phyloP scores from a whole-genome alignment of 176 grass and related monocot genomes.

The Thalia dealbata region DNA sequence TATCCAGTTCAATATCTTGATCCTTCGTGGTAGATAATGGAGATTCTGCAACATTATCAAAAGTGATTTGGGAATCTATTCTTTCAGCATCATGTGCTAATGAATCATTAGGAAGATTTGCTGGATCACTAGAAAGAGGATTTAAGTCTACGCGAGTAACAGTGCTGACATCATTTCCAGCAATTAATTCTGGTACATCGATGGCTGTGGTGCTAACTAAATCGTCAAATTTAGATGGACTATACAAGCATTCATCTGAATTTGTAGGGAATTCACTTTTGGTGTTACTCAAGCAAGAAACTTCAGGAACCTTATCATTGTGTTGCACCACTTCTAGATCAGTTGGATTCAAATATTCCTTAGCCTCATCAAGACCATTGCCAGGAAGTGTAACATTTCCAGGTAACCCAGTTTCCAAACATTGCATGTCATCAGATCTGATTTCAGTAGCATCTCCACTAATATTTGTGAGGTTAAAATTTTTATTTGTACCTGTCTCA shows the following conservation, averaged over 20 bases:
- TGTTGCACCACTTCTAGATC: constrained; percentile 18
- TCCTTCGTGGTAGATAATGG: background rate
- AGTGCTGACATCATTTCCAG: background rate
- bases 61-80: constrained; percentile 22
- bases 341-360: constrained; percentile 4
- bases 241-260: background rate
- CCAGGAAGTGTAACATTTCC: constrained; percentile 1
- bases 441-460: constrained; percentile 4
- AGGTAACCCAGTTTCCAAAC: constrained; percentile 2
- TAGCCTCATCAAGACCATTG: background rate
- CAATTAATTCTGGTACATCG: constrained; percentile 1
- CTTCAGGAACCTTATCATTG: background rate
- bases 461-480: constrained; percentile 14
- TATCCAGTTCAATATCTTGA: constrained; percentile 20
- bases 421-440: constrained; percentile 9
- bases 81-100: constrained; percentile 22
- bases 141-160: background rate
- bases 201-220: background rate
- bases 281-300: constrained; percentile 2
- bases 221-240: constrained; percentile 5
- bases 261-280: background rate
- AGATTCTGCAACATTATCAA: constrained; percentile 1
- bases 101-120: constrained; percentile 25
- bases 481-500: constrained; percentile 10
- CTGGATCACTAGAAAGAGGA: background rate